Conservation (phyloP, 78 protist species). For the Dictyostelium firmibasis region DNA sequence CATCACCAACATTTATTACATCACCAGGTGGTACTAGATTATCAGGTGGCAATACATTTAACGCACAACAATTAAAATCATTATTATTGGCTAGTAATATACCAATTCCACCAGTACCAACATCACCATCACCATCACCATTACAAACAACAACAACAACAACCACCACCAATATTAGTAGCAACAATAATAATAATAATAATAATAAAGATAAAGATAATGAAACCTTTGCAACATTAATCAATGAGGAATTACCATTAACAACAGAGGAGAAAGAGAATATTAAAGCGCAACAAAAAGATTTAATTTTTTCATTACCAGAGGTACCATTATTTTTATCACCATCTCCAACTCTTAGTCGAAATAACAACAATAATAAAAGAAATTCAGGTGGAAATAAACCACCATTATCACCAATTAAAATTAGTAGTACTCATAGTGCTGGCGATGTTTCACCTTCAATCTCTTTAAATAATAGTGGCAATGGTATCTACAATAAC, state of each 20-base stretch:
- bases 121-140: background rate
- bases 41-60: background rate
- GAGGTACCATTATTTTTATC: constrained; percentile 18
- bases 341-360: constrained; percentile 17
- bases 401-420: background rate
- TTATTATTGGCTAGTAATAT: background rate
- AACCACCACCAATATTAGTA: no score
- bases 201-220: background rate
- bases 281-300: background rate
- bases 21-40: background rate
- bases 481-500: background rate
- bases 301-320: background rate
- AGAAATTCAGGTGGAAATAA: background rate
- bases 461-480: background rate
- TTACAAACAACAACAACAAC: background rate
- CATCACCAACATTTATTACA: background rate
- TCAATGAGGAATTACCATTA: background rate
- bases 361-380: background rate
- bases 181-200: background rate
- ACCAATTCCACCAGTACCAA: constrained; percentile 17
- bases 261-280: background rate
- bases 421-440: background rate
- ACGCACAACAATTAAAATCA: background rate
- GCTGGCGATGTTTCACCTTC: background rate
- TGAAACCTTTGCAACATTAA: background rate